Percentiles rank a stretch among this genome's conserved stretches.
Conservation (phyloP, 495 filamentous ascomycete genomes). For the Penicillium daleae region DNA sequence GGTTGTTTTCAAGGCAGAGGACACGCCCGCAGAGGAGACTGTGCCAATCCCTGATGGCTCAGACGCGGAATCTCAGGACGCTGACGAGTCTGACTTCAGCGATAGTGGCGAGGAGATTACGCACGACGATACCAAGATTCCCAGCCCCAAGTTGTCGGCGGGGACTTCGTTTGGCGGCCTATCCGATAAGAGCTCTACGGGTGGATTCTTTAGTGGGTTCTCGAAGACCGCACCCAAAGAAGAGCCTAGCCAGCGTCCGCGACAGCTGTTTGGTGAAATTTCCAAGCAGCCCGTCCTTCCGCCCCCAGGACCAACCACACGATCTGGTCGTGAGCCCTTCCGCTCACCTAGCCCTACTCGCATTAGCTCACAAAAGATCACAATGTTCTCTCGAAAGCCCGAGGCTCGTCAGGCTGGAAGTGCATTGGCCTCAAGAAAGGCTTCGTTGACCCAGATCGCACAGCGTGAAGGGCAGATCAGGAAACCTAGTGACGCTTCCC, state of each 20-base stretch:
- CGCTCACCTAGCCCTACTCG: slow-evolving; percentile 83
- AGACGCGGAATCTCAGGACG: slow-evolving; percentile 33
- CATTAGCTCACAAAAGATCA: slow-evolving; percentile 46
- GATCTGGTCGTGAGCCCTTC: slow-evolving; percentile 55
- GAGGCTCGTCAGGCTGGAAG: slow-evolving; percentile 55
- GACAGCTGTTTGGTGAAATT: slow-evolving; percentile 70
- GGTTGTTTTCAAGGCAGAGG: slow-evolving; percentile 24
- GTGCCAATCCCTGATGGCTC: slow-evolving; percentile 36
- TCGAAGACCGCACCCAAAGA: slow-evolving; percentile 26
- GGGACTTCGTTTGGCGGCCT: slow-evolving; percentile 67
- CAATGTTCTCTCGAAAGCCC: slow-evolving; percentile 42
- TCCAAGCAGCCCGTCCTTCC: slow-evolving; percentile 58
- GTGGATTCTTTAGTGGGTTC: slow-evolving; percentile 47
- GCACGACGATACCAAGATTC: slow-evolving; percentile 52
- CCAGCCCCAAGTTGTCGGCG: slow-evolving; percentile 63
- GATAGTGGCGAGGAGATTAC: slow-evolving; percentile 53
- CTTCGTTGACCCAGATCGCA: slow-evolving; percentile 41
- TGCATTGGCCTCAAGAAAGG: slow-evolving; percentile 44
- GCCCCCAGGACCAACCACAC: slow-evolving; percentile 51
- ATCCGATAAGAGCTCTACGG: slow-evolving; percentile 40
- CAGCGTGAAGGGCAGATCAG: slow-evolving; percentile 35
- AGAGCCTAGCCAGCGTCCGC: slow-evolving; percentile 26
- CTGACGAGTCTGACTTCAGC: slow-evolving; percentile 43
- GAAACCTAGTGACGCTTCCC: slow-evolving; percentile 30
- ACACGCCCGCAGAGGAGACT: slow-evolving; percentile 28